Conservation (phyloP, 2,329 filamentous ascomycete genomes). For the Sphaerostilbella broomeana region DNA sequence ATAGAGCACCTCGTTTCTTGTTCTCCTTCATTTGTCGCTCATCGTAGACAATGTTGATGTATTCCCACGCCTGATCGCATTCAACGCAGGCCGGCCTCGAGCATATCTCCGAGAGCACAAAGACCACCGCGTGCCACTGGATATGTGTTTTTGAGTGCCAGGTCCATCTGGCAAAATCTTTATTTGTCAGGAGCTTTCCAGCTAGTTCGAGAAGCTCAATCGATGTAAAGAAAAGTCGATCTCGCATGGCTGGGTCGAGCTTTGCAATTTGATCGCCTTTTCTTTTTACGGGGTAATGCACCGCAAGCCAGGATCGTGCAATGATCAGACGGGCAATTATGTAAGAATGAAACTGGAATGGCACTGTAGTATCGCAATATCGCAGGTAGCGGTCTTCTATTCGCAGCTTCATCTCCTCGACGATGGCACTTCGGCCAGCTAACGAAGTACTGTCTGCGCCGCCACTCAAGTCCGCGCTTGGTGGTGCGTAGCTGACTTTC, state of each 20-base stretch:
- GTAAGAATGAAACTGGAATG: conserved; percentile 1
- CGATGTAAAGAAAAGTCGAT: conserved; percentile 24
- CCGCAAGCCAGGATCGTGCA: conserved; percentile 3
- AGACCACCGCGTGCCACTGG: conserved; percentile 60
- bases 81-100: too few relatives aligned
- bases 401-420: neutral
- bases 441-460: neutral
- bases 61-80: too few relatives aligned
- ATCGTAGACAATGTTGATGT: too few relatives aligned
- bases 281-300: neutral
- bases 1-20: too few relatives aligned
- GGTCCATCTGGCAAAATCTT: conserved; percentile 53
- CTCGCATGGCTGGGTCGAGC: neutral
- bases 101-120: too few relatives aligned
- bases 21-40: too few relatives aligned
- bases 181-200: conserved; percentile 45
- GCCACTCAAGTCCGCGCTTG: neutral
- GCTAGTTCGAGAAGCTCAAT: conserved; percentile 59
- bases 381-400: conserved; percentile 1
- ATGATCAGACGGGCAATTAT: conserved; percentile 1
- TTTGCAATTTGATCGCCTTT: neutral
- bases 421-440: neutral
- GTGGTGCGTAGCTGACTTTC: conserved; percentile 9
- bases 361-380: conserved; percentile 1
- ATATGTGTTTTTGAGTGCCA: conserved; percentile 60